Conservation (phyloP, 192 early-diverging fungal genomes). For the Entophlyctis helioformis region DNA sequence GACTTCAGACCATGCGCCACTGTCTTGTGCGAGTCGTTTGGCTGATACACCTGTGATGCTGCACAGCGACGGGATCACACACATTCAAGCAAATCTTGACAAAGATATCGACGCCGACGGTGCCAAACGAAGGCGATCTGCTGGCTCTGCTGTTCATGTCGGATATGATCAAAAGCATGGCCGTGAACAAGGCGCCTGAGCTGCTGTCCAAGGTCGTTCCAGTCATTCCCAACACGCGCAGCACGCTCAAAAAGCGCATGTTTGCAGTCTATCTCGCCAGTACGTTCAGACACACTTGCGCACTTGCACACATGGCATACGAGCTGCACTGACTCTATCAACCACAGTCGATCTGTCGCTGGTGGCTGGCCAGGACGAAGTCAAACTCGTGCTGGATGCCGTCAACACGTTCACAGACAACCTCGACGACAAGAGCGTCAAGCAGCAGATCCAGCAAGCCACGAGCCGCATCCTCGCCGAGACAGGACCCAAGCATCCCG, state of each 20-base stretch:
- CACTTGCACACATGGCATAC: too few relatives aligned
- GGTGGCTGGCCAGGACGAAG: constrained; percentile 31
- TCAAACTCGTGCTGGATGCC: constrained; percentile 29
- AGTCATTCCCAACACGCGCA: constrained; percentile 30
- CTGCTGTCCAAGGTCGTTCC: constrained; percentile 25
- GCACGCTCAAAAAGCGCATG: constrained; percentile 23
- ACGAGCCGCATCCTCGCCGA: constrained; percentile 23
- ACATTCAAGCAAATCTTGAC: constrained; percentile 36
- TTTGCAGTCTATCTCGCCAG: constrained; percentile 28
- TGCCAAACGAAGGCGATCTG: constrained; percentile 37
- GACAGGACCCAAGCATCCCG: constrained; percentile 26
- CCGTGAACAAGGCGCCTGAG: constrained; percentile 29
- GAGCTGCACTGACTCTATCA: too few relatives aligned
- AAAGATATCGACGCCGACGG: constrained; percentile 16
- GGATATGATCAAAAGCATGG: constrained; percentile 29
- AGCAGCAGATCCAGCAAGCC: constrained; percentile 27
- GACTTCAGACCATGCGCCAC: background rate
- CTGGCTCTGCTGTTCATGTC: constrained; percentile 36
- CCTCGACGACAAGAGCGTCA: constrained; percentile 14
- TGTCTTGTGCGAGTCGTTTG: too few relatives aligned
- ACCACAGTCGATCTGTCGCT: constrained; percentile 31
- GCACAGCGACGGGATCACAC: too few relatives aligned
- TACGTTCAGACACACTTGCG: too few relatives aligned
- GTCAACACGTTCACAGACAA: constrained; percentile 29
- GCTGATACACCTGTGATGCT: too few relatives aligned